Percentiles rank a stretch among this genome's conserved stretches.
phyloP scores from a whole-genome alignment of 257 asterid genomes.

The Solanum appendiculatum region DNA sequence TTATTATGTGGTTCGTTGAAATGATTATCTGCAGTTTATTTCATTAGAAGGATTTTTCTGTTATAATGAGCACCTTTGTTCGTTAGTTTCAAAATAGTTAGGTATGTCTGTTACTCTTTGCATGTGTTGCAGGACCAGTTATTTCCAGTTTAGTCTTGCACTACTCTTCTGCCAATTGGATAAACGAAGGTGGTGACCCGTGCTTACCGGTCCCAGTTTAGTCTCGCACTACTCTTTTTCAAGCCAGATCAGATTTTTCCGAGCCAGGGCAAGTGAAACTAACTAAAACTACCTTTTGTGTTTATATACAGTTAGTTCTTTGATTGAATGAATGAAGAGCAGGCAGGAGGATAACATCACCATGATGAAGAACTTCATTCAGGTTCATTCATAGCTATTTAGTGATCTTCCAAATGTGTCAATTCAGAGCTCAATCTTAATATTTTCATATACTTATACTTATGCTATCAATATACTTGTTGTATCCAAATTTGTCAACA shows the following conservation, averaged over 20 bases:
- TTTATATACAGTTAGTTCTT: slow-evolving; percentile 2
- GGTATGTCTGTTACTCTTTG: not conserved
- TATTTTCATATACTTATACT: not conserved
- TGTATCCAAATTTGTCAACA: not conserved
- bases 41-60: not conserved
- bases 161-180: slow-evolving; percentile 61
- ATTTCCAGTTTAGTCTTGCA: slow-evolving; percentile 38
- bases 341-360: slow-evolving; percentile 50
- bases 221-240: too few species aligned
- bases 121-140: slow-evolving; percentile 47
- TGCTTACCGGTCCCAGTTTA: slow-evolving; percentile 64
- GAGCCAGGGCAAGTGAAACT: too few species aligned
- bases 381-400: too few species aligned
- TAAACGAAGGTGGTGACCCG: slow-evolving; percentile 92
- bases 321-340: slow-evolving; percentile 52
- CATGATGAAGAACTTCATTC: slow-evolving; percentile 70
- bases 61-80: not conserved
- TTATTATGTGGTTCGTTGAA: not conserved
- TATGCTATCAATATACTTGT: not conserved
- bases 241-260: too few species aligned
- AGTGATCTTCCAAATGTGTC: not conserved
- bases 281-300: too few species aligned
- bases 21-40: not conserved
- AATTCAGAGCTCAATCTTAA: not conserved
- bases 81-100: not conserved